Percentiles rank a stretch among this genome's conserved stretches.
phyloP scores from a whole-genome alignment of 2,329 filamentous ascomycete species.

The Metarhizium anisopliae region DNA sequence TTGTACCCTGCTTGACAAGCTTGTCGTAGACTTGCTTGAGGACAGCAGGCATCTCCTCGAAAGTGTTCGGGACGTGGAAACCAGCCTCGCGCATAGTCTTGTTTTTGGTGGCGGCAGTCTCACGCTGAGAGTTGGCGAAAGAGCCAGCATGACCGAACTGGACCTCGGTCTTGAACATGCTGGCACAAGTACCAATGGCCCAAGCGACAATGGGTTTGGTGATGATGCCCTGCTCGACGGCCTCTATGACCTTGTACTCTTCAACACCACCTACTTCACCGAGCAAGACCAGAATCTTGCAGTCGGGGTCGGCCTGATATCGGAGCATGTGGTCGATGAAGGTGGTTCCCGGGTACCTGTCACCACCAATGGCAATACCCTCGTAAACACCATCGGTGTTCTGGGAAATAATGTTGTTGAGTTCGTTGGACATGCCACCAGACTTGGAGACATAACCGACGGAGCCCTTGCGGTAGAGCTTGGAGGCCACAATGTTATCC shows the following conservation, averaged over 20 bases:
- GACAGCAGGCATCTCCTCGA: constrained; percentile 80
- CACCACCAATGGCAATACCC: constrained; percentile 98
- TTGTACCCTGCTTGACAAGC: constrained; percentile 74
- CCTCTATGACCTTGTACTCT: constrained; percentile 99
- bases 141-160: constrained; percentile 98
- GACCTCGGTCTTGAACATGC: constrained; percentile 99
- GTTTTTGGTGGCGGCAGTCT: constrained; percentile 96
- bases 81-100: constrained; percentile 91
- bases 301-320: constrained; percentile 92
- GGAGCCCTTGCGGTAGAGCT: constrained; percentile 98
- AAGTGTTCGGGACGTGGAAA: constrained; percentile 89
- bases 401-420: constrained; percentile 98
- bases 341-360: constrained; percentile 96
- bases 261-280: constrained; percentile 99
- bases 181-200: constrained; percentile 98
- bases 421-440: constrained; percentile 99
- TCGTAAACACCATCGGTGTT: constrained; percentile 97
- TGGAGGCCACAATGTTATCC: constrained; percentile 99
- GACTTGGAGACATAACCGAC: constrained; percentile 99
- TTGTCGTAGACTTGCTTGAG: constrained; percentile 81
- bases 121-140: constrained; percentile 98
- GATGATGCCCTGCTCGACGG: constrained; percentile 86
- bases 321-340: constrained; percentile 98
- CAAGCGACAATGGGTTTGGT: constrained; percentile 98
- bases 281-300: constrained; percentile 93